Evolutionary conservation across 371 early-diverging fungal genomes (phyloP), one percentile per base, ranked within the genome.

Genomic region (Phascolomyces articulosus): DNA sequence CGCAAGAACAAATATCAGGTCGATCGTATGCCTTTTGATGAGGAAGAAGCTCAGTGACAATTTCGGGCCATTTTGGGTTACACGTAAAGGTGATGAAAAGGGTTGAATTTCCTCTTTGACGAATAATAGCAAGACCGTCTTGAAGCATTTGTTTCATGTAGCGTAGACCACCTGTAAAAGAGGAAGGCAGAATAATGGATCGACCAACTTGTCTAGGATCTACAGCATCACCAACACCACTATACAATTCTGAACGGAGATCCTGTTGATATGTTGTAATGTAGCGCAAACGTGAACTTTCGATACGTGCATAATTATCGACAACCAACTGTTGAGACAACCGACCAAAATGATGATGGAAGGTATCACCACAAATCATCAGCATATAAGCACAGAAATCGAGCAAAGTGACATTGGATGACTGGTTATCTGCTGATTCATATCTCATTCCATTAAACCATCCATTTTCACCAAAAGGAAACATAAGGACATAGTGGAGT

Each of bases 11-110:
- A 21, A 57, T 16, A 23, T 57, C 7, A 34, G 57, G 57, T 16
- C 57, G 57, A 57, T 57, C 57, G 31, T 21, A 11, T 15, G 57
- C 57, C 13, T 21, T 34, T 20, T 57, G 57, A 16, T 23, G 1
- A 28, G 54, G 54, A 47, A 13, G 27, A 24, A 54, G 54, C 11
- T 24, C 27, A 4, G 24, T 18, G 10, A 21, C 21, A 7, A 54
- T 54, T 54, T 54, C 54, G 4, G 24, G 54, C 54, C 54, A 54
- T 23, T 26, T 15, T 28, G 54, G 54, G 23, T 54, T 54, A 3
- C 54, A 54, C 1, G 47, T 47, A 4, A 47, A 47, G 6, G 47
- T 47, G 16, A 47, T 47, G 47, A 20, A 34, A 2, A 34, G 34
- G 34, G 34, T 34, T 0, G 34, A 11, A 2, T 34, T 34, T 34